These are phyloP conservation scores for Diaporthe helianthi DNA, from an alignment of 2,329 filamentous ascomycete species.

Conservation along the genomic window DNA sequence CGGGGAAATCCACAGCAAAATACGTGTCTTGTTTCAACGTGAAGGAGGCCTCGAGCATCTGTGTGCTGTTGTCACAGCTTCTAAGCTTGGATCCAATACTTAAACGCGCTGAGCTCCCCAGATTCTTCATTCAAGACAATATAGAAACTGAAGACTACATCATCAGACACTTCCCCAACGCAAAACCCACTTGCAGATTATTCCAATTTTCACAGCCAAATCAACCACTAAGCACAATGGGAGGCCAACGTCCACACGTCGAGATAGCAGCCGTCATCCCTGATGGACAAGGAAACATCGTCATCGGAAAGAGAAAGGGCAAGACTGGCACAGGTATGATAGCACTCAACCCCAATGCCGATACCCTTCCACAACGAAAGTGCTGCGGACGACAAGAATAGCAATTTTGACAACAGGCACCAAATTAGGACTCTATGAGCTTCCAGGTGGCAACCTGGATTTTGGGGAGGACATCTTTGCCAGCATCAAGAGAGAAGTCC, in stretches of 20 bases:
- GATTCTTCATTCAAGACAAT: too few species aligned
- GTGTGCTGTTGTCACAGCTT: neutral
- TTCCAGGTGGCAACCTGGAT: constrained; percentile 80
- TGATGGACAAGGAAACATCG: constrained; percentile 47
- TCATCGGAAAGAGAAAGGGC: constrained; percentile 52
- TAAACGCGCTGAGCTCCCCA: neutral
- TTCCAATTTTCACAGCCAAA: neutral
- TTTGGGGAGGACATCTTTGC: constrained; percentile 66
- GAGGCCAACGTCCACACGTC: constrained; percentile 44
- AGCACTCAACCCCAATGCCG: rapidly evolving
- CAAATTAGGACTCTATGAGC: constrained; percentile 53
- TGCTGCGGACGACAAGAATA: neutral
- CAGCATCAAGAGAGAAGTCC: constrained; percentile 71
- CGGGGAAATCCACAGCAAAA: neutral
- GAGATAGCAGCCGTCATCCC: constrained; percentile 52
- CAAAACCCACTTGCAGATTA: neutral
- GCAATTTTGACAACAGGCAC: neutral
- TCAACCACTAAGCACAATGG: neutral
- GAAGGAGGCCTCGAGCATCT: neutral
- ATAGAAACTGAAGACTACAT: neutral
- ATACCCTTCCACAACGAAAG: neutral
- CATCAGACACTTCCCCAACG: too few species aligned
- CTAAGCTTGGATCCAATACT: neutral
- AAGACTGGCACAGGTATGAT: constrained; percentile 53
- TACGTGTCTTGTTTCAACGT: constrained; percentile 17